Base-by-base conservation (phyloP, 345 rosid species). In the Syzygium jambos region DNA sequence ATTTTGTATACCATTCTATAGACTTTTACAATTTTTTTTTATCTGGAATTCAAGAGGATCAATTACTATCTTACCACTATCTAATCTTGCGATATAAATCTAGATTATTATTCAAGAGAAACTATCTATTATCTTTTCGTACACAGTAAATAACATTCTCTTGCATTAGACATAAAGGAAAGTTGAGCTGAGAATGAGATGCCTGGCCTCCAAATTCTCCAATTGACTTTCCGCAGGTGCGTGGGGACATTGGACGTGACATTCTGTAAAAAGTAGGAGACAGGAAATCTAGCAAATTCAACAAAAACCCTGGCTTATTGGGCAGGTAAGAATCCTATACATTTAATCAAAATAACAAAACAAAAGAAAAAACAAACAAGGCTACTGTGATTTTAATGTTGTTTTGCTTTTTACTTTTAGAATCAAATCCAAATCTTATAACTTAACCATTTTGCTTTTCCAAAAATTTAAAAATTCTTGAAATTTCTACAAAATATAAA, bases 11-110 rank as follows among this genome's bases (percentile, higher is more conserved):
- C 5, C 23, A 8, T 68, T 34, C 2, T 30, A 16, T 30, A 19
- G 2, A 30, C 2, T 30, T 16, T 73, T 17, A 34, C 0, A 7
- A 73, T 11, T 6, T 34, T 6, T 34, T 34, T 68, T 11, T 68
- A 17, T 9, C 43, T 19, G 10, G 25, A 34, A 34, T 68, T 68
- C 3, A 13, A 68, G 49, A 34, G 80, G 11, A 73, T 34, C 1
- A 9, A 7, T 55, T 7, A 21, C 57, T 9, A 65, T 30, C 1
- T 1, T 3, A 4, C 0, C 23, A 5, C 5, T 3, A 19, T 19
- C 1, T 68, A 65, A 30, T 15, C 19, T 29, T 65, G 16, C 9
- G 1, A 65, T 8, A 30, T 15, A 65, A 65, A 16, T 65, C 6
- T 30, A 1, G 78, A 65, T 30, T 9, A 8, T 65, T 65, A 16